These are phyloP conservation scores for Nannochloropsis gaditana DNA, from an alignment of 108 stramenopile species.

Conservation along the genomic window DNA sequence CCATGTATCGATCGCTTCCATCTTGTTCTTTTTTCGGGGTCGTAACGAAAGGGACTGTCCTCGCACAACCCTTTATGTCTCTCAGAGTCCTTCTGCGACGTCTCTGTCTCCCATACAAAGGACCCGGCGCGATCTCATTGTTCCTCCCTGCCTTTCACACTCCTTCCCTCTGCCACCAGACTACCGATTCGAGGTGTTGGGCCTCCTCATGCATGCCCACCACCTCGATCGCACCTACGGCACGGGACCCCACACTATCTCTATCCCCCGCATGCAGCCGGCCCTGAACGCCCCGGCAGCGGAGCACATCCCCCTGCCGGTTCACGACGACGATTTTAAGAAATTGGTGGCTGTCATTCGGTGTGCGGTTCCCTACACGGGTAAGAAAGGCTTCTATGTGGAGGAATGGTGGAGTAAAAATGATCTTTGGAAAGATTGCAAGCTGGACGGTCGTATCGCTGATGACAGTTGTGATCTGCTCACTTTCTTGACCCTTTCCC, in stretches of 20 bases:
- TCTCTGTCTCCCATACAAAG: neutral
- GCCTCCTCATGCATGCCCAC: neutral
- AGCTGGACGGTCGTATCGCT: too few species aligned
- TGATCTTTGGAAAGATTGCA: too few species aligned
- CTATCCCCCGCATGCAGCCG: neutral
- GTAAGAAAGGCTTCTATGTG: neutral
- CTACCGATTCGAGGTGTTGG: neutral
- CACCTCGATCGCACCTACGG: neutral
- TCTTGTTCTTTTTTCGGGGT: neutral
- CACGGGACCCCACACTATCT: neutral
- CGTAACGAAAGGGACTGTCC: too few species aligned
- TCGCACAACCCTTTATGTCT: too few species aligned
- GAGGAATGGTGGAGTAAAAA: neutral
- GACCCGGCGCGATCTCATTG: neutral
- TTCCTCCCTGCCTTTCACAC: neutral
- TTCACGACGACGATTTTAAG: neutral
- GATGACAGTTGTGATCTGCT: too few species aligned
- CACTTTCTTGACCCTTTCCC: too few species aligned
- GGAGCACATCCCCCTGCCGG: neutral
- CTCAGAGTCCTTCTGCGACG: neutral
- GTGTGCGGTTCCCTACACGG: neutral
- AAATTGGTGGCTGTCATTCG: neutral
- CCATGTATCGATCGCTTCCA: neutral
- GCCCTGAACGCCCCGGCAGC: neutral
- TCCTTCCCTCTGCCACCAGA: neutral